Conservation (phyloP, 768 basidiomycete species). For the Coprinopsis strossmayeri region DNA sequence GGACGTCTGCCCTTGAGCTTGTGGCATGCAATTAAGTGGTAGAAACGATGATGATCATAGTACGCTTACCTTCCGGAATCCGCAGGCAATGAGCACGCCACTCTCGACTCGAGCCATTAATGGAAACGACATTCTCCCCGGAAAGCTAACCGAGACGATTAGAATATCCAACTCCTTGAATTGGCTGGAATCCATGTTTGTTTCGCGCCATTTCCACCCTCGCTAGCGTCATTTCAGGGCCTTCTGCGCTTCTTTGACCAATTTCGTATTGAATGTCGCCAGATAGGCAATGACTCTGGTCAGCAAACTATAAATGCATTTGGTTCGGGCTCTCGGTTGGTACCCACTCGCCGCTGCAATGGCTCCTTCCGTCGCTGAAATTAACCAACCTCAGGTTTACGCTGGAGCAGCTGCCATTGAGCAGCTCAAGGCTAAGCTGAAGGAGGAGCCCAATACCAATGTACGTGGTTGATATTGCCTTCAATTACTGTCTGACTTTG, state of each 20-base stretch:
- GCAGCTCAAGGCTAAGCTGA: slow-evolving; percentile 7
- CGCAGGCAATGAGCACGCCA: background rate
- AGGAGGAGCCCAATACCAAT: background rate
- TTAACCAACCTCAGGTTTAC: slow-evolving; percentile 7
- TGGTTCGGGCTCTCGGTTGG: no score
- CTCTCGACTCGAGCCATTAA: background rate
- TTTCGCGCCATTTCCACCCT: background rate
- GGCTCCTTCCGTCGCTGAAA: slow-evolving; percentile 27
- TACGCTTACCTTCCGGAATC: background rate
- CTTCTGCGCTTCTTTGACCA: background rate
- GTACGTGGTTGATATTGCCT: no score
- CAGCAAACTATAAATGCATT: no score
- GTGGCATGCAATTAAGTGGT: no score
- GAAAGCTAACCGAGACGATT: slow-evolving; percentile 3
- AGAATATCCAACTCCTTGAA: background rate
- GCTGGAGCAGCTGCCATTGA: slow-evolving; percentile 6
- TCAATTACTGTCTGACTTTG: no score
- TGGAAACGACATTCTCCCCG: background rate
- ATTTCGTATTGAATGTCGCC: background rate
- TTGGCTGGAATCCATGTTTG: background rate
- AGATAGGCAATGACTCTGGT: no score
- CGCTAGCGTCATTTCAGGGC: background rate
- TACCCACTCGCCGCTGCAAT: slow-evolving; percentile 14
- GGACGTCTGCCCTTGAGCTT: no score
- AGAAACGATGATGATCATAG: no score